Evolutionary conservation across 164 flowering plant species (phyloP).

Genomic region (Kalanchoe fedtschenkoi): DNA sequence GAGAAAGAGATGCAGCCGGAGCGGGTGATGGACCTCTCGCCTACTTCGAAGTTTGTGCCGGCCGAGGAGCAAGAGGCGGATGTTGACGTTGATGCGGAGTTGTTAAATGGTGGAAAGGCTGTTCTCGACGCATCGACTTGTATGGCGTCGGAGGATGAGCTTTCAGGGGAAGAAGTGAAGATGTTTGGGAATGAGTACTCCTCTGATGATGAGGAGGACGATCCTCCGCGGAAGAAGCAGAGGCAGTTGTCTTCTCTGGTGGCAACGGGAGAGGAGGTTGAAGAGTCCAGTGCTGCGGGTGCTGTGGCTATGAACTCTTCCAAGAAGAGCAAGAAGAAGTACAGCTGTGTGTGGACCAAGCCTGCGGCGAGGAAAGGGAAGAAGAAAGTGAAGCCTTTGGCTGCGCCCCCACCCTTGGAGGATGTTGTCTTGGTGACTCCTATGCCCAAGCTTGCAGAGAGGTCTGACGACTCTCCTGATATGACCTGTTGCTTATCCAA

Average conservation of each 20-base stretch:
- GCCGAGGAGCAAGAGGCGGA: too few species aligned
- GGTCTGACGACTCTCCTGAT: conserved; percentile 60
- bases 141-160: background rate
- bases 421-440: conserved; percentile 62
- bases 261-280: background rate
- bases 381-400: conserved; percentile 44
- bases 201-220: conserved; percentile 28
- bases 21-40: too few species aligned
- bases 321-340: conserved; percentile 63
- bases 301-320: conserved; percentile 1
- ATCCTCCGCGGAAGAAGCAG: conserved; percentile 47
- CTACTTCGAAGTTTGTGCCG: too few species aligned
- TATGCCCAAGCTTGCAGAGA: conserved; percentile 57
- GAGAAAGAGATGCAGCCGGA: background rate
- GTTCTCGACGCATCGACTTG: background rate
- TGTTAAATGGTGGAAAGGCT: background rate
- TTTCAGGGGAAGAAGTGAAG: background rate
- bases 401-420: conserved; percentile 11
- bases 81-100: background rate
- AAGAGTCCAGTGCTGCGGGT: background rate
- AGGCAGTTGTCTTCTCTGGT: conserved; percentile 31
- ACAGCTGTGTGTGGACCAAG: conserved; percentile 63
- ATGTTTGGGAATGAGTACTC: conserved; percentile 22
- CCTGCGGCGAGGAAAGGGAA: conserved; percentile 59
- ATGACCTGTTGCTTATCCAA: conserved; percentile 63